These are phyloP conservation scores for Talaromyces sp. DNA, from an alignment of 2,329 filamentous ascomycete species.

Conservation along the genomic window DNA sequence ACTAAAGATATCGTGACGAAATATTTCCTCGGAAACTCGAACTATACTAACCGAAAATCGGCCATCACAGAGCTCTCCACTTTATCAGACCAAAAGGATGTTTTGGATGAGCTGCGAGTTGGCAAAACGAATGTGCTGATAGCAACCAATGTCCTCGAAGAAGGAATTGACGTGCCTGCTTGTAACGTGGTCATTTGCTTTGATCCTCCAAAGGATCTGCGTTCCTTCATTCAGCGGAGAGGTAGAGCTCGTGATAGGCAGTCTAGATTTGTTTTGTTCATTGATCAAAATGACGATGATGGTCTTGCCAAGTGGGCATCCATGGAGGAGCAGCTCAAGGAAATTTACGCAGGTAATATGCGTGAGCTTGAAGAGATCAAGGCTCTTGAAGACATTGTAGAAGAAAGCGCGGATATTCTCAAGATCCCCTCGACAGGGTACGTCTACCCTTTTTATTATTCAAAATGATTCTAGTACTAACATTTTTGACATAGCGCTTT, in stretches of 20 bases:
- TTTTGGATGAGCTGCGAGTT: conserved; percentile 52
- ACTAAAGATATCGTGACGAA: conserved; percentile 40
- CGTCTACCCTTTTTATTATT: background rate
- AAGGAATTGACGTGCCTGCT: conserved; percentile 60
- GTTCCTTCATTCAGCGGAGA: conserved; percentile 63
- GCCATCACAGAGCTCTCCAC: conserved; percentile 51
- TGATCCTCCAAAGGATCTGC: conserved; percentile 58
- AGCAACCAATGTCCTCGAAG: conserved; percentile 57
- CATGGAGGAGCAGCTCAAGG: conserved; percentile 71
- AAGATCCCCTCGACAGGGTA: conserved; percentile 29
- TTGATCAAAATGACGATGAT: conserved; percentile 32
- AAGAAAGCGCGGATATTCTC: conserved; percentile 39
- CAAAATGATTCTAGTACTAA: background rate
- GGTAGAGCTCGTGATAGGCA: conserved; percentile 57
- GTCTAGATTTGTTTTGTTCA: conserved; percentile 56
- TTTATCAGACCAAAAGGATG: conserved; percentile 47
- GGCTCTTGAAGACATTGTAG: conserved; percentile 49
- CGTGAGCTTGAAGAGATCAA: conserved; percentile 49
- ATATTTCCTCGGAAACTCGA: conserved; percentile 54
- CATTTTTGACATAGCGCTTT: conserved; percentile 51
- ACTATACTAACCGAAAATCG: conserved; percentile 40
- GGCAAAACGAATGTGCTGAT: conserved; percentile 57
- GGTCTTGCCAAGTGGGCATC: conserved; percentile 56
- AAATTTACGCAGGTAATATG: conserved; percentile 63
- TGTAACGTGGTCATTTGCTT: conserved; percentile 66